Conservation (phyloP, 2,329 filamentous ascomycete genomes). For the Penicillium frequentans region DNA sequence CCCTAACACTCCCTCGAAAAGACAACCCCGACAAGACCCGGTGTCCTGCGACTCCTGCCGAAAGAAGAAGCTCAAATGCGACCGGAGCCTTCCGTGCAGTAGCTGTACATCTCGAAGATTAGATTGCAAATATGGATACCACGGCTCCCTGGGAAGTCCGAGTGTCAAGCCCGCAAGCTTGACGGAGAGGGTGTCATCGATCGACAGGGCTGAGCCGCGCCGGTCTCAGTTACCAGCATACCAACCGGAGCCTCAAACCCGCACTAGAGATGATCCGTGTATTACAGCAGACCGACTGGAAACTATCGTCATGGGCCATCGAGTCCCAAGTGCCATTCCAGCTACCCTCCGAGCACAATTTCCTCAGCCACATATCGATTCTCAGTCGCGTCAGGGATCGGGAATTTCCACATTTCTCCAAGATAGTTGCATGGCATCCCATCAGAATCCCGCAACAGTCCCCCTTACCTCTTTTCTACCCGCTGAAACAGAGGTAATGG, state of each 20-base stretch:
- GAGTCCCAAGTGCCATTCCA: constrained; percentile 24
- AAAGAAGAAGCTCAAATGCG: constrained; percentile 54
- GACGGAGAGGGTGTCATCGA: background rate
- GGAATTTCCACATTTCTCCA: background rate
- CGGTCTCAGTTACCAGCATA: background rate
- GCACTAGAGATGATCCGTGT: constrained; percentile 18
- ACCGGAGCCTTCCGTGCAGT: constrained; percentile 52
- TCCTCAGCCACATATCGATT: constrained; percentile 1
- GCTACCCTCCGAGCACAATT: constrained; percentile 19
- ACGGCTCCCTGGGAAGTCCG: background rate
- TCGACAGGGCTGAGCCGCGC: background rate
- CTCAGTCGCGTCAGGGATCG: background rate
- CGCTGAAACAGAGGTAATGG: constrained; percentile 26
- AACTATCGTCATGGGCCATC: constrained; percentile 30
- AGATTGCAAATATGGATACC: constrained; percentile 26
- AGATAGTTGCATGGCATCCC: constrained; percentile 6
- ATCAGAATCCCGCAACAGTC: constrained; percentile 22
- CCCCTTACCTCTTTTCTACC: constrained; percentile 28
- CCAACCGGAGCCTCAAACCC: background rate
- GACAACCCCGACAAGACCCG: constrained; percentile 34
- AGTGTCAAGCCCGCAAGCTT: background rate
- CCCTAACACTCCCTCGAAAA: constrained; percentile 2
- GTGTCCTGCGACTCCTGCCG: constrained; percentile 43
- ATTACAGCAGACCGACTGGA: constrained; percentile 30
- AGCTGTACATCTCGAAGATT: constrained; percentile 42